Evolutionary conservation across 495 filamentous ascomycete species (phyloP).

Genomic region (Xylaria nigripes): DNA sequence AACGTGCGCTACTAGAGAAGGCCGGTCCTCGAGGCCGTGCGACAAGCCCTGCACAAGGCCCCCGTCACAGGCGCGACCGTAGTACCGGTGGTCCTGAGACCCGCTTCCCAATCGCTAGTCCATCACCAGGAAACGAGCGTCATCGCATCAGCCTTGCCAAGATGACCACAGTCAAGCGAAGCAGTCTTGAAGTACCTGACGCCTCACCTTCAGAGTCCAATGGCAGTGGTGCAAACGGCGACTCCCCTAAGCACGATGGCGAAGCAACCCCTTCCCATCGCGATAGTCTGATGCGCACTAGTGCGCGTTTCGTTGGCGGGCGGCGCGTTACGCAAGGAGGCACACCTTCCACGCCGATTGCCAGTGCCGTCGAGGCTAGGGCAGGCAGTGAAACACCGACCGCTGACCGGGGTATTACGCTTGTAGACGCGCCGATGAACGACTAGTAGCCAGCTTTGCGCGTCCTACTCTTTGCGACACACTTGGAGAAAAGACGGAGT

Average conservation of each 20-base stretch:
- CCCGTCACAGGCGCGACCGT: constrained; percentile 62
- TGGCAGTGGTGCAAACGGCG: constrained; percentile 30
- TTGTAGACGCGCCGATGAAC: constrained; percentile 81
- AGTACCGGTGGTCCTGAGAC: constrained; percentile 71
- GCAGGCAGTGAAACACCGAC: constrained; percentile 18
- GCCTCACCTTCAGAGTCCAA: constrained; percentile 33
- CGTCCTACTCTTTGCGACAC: not conserved
- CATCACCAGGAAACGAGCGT: constrained; percentile 44
- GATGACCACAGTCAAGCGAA: constrained; percentile 30
- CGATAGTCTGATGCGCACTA: constrained; percentile 43
- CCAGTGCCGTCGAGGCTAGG: constrained; percentile 19
- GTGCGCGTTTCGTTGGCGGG: constrained; percentile 35
- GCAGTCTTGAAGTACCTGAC: constrained; percentile 41
- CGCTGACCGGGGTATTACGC: constrained; percentile 54
- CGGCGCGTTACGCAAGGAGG: constrained; percentile 29
- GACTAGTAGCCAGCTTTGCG: constrained; percentile 42
- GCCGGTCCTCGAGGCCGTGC: constrained; percentile 55
- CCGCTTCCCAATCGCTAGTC: constrained; percentile 78
- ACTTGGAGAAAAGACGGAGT: not conserved
- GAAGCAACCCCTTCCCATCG: constrained; percentile 37
- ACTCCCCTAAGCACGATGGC: constrained; percentile 35
- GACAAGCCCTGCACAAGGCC: constrained; percentile 63
- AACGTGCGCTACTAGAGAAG: constrained; percentile 68
- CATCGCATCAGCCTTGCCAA: constrained; percentile 35
- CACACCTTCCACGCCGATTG: constrained; percentile 20